These are phyloP conservation scores for Inosperma sp. DNA, from an alignment of 768 basidiomycete genomes.

Conservation along the genomic window DNA sequence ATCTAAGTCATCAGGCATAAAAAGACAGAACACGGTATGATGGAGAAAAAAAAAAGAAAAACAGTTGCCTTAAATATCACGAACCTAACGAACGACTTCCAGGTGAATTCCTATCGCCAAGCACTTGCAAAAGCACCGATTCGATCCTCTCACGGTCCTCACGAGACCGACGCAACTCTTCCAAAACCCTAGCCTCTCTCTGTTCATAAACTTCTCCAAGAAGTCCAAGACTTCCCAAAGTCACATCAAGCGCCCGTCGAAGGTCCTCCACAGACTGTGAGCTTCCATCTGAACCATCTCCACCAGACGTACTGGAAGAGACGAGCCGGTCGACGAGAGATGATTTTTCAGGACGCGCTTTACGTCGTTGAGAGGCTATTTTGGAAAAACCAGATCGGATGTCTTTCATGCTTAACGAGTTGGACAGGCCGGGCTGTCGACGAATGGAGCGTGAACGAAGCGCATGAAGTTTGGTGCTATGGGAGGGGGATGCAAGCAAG, in stretches of 20 bases:
- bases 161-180: slow-evolving; percentile 61
- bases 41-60: no score
- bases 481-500: slow-evolving; percentile 69
- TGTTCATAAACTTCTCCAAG: slow-evolving; percentile 64
- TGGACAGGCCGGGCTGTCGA: slow-evolving; percentile 44
- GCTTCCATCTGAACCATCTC: slow-evolving; percentile 54
- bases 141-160: slow-evolving; percentile 68
- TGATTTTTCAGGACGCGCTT: slow-evolving; percentile 39
- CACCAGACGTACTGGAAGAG: slow-evolving; percentile 39
- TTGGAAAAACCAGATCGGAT: slow-evolving; percentile 57
- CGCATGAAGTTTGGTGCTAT: slow-evolving; percentile 60
- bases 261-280: slow-evolving; percentile 55
- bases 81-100: no score
- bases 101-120: slow-evolving; percentile 38
- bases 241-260: slow-evolving; percentile 61
- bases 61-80: no score
- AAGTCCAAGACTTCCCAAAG: slow-evolving; percentile 59
- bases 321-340: slow-evolving; percentile 47
- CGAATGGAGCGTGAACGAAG: slow-evolving; percentile 67
- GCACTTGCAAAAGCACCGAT: slow-evolving; percentile 58
- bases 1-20: no score
- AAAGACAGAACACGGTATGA: no score
- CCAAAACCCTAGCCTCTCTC: slow-evolving; percentile 62
- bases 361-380: slow-evolving; percentile 52
- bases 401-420: slow-evolving; percentile 45